These are phyloP conservation scores for Populus euphratica DNA, from an alignment of 345 rosid genomes.

Conservation along the genomic window DNA sequence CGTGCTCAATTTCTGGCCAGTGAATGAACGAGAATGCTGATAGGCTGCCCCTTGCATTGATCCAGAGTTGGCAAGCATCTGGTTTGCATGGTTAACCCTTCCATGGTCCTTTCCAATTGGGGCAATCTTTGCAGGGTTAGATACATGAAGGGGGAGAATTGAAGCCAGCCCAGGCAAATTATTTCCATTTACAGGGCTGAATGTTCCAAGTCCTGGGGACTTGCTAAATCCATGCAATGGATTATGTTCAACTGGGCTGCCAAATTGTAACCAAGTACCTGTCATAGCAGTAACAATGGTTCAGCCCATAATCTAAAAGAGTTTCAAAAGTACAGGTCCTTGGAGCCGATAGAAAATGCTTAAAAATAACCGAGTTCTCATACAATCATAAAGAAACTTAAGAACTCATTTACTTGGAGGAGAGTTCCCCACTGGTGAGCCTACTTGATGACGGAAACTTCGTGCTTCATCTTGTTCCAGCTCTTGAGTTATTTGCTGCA, in stretches of 20 bases:
- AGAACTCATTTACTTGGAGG: conserved; percentile 36
- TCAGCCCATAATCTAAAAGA: conserved; percentile 10
- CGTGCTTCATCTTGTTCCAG: conserved; percentile 59
- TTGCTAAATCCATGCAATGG: conserved; percentile 40
- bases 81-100: conserved; percentile 35
- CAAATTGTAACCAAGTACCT: conserved; percentile 58
- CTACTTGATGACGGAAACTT: conserved; percentile 42
- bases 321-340: background rate
- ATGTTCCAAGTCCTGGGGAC: conserved; percentile 39
- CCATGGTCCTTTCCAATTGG: conserved; percentile 48
- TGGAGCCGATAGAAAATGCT: conserved; percentile 10
- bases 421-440: conserved; percentile 55
- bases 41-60: conserved; percentile 37
- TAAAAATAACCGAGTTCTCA: conserved; percentile 10
- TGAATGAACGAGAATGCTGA: conserved; percentile 47
- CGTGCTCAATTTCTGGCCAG: conserved; percentile 50
- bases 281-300: conserved; percentile 11
- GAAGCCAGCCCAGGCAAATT: conserved; percentile 63
- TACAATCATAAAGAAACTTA: background rate
- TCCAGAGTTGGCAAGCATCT: conserved; percentile 35
- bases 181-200: conserved; percentile 44
- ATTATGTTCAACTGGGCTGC: conserved; percentile 51
- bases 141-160: conserved; percentile 36
- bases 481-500: conserved; percentile 58
- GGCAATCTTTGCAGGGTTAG: conserved; percentile 23